phyloP scores from a whole-genome alignment of 2,329 filamentous ascomycete species.

The Fusarium brachygibbosum region DNA sequence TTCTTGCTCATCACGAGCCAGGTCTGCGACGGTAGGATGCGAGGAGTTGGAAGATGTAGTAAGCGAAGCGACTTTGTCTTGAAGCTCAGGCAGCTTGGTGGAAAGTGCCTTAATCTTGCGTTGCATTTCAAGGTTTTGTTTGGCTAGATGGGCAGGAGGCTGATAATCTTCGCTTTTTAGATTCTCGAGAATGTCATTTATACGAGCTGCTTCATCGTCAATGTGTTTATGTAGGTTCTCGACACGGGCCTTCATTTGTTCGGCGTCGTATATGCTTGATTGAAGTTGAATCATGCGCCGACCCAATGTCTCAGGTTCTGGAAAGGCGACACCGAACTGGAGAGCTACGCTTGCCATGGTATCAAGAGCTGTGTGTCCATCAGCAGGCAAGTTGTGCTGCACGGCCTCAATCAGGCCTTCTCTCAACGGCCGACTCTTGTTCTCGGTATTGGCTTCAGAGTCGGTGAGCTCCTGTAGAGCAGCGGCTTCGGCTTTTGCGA shows the following conservation, averaged over 20 bases:
- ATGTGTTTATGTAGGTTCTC: slow-evolving; percentile 69
- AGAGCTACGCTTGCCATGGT: slow-evolving; percentile 68
- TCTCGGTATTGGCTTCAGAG: slow-evolving; percentile 46
- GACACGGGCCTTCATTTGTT: slow-evolving; percentile 69
- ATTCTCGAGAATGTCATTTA: slow-evolving; percentile 57
- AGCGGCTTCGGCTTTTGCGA: slow-evolving; percentile 70
- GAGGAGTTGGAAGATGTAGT: slow-evolving; percentile 53
- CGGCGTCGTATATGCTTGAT: slow-evolving; percentile 64
- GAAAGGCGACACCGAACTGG: slow-evolving; percentile 63
- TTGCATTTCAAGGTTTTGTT: slow-evolving; percentile 80
- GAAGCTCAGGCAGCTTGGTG: slow-evolving; percentile 73
- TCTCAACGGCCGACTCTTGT: slow-evolving; percentile 40
- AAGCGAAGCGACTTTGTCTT: slow-evolving; percentile 64
- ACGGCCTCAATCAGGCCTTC: slow-evolving; percentile 66
- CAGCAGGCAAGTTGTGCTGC: slow-evolving; percentile 66
- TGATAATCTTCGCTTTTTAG: slow-evolving; percentile 64
- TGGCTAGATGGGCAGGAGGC: slow-evolving; percentile 70
- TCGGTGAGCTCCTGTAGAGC: slow-evolving; percentile 67
- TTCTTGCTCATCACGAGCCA: slow-evolving; percentile 69
- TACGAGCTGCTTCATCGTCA: slow-evolving; percentile 61
- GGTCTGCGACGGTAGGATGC: slow-evolving; percentile 67
- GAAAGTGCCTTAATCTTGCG: slow-evolving; percentile 76
- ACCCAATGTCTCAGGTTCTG: slow-evolving; percentile 64
- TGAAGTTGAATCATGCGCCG: slow-evolving; percentile 69
- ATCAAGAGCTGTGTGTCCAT: slow-evolving; percentile 69